Conservation (phyloP, 306 rosid species). For the Senna tora region DNA sequence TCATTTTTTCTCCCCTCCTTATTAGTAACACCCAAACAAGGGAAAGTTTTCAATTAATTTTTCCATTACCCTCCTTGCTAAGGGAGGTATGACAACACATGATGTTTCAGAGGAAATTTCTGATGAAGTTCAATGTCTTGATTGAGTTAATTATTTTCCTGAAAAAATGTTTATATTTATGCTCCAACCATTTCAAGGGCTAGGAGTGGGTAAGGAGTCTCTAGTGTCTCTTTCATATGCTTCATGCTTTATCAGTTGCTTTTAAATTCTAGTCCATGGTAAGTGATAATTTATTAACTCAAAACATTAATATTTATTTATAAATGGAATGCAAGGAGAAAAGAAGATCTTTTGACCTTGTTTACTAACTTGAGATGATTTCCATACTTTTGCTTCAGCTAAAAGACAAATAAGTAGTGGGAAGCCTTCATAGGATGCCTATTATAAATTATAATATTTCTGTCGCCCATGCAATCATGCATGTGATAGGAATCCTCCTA, state of each 20-base stretch:
- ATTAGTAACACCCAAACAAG: neutral
- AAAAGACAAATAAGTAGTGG: neutral
- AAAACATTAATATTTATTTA: neutral
- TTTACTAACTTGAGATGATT: neutral
- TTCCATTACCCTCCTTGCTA: neutral
- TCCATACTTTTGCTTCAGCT: neutral
- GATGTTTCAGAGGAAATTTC: neutral
- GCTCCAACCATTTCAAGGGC: neutral
- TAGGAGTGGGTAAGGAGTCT: slow-evolving; percentile 1
- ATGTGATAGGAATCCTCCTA: slow-evolving; percentile 1
- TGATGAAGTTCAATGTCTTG: neutral
- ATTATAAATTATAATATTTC: neutral
- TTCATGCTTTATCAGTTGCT: neutral
- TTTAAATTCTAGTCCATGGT: neutral
- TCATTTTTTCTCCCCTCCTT: neutral
- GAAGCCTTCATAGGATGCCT: neutral
- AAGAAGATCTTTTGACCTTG: neutral
- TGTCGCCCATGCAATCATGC: neutral
- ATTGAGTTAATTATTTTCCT: neutral
- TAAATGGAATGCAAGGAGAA: neutral
- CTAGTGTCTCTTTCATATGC: slow-evolving; percentile 1
- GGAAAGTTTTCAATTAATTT: neutral
- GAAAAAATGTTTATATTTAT: neutral
- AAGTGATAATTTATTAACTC: neutral
- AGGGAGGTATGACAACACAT: neutral